Conservation (phyloP, 768 basidiomycete genomes). For the Kwoniella sp. region DNA sequence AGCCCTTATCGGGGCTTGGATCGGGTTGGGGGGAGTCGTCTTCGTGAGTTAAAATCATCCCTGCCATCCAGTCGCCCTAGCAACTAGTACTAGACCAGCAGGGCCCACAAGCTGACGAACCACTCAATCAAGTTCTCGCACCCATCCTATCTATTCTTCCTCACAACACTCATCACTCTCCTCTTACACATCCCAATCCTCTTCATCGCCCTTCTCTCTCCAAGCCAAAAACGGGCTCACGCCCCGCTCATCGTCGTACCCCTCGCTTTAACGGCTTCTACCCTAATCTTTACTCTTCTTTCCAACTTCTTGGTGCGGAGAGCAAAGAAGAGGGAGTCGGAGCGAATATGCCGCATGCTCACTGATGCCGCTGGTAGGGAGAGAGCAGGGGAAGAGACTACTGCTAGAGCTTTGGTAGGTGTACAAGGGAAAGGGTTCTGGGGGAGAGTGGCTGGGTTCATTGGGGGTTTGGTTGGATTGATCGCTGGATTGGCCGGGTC, state of each 20-base stretch:
- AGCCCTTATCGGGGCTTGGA: conserved; percentile 51
- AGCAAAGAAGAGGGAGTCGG: conserved; percentile 44
- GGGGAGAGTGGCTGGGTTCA: conserved; percentile 35
- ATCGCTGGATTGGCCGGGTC: conserved; percentile 48
- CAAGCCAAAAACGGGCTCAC: conserved; percentile 37
- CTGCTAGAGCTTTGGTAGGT: conserved; percentile 47
- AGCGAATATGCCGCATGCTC: conserved; percentile 46
- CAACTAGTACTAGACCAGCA: no score
- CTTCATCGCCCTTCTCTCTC: conserved; percentile 47
- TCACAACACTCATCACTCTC: conserved; percentile 48
- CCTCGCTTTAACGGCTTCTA: conserved; percentile 39
- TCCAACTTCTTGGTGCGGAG: conserved; percentile 50
- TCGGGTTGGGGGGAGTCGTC: conserved; percentile 47
- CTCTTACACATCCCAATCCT: conserved; percentile 47
- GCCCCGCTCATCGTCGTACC: conserved; percentile 48
- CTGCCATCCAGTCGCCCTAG: no score
- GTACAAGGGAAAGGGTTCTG: conserved; percentile 43
- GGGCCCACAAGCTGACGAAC: no score
- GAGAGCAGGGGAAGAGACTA: conserved; percentile 39
- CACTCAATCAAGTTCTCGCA: conserved; percentile 47
- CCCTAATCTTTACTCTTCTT: conserved; percentile 43
- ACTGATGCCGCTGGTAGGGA: conserved; percentile 42
- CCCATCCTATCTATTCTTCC: conserved; percentile 53
- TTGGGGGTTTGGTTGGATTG: conserved; percentile 44
- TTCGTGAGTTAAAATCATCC: no score